These are phyloP conservation scores for Escovopsis sp. DNA, from an alignment of 2,329 filamentous ascomycete genomes.

Conservation along the genomic window DNA sequence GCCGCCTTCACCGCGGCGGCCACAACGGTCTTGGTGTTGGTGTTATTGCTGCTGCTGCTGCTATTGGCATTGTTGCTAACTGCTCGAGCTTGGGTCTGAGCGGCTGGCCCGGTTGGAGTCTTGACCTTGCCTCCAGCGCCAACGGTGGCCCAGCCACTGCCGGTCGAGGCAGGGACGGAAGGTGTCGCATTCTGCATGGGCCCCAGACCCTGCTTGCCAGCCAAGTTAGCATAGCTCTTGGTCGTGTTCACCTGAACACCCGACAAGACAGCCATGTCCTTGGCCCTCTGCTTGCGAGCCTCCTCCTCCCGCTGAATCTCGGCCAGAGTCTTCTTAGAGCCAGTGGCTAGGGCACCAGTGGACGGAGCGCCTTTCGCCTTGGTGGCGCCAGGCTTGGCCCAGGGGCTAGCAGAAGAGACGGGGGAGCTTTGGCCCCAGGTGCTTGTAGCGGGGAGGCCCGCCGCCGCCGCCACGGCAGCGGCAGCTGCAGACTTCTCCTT, in stretches of 20 bases:
- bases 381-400: conserved; percentile 46
- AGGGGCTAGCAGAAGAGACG: conserved; percentile 48
- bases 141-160: conserved; percentile 76
- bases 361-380: conserved; percentile 30
- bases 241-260: conserved; percentile 36
- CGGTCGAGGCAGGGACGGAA: conserved; percentile 23
- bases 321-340: conserved; percentile 74
- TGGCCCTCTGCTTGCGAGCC: conserved; percentile 55
- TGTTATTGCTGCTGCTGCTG: no score
- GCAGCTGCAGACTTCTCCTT: conserved; percentile 37
- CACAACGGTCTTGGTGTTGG: conserved; percentile 18
- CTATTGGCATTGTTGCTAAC: conserved; percentile 20
- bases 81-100: conserved; percentile 32
- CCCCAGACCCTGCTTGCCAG: conserved; percentile 49
- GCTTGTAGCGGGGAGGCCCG: conserved; percentile 72
- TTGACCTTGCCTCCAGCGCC: conserved; percentile 89
- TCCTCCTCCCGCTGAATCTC: conserved; percentile 98
- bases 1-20: conserved; percentile 36
- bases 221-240: conserved; percentile 91
- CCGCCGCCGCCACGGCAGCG: conserved; percentile 39
- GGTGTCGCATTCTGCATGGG: conserved; percentile 19
- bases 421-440: conserved; percentile 80
- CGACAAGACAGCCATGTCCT: conserved; percentile 33
- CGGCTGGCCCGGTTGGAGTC: conserved; percentile 45
- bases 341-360: conserved; percentile 10